Evolutionary conservation across 2,329 filamentous ascomycete species (phyloP), one percentile per base, ranked within the genome.

Genomic region (Colletotrichum lindemuthianum): DNA sequence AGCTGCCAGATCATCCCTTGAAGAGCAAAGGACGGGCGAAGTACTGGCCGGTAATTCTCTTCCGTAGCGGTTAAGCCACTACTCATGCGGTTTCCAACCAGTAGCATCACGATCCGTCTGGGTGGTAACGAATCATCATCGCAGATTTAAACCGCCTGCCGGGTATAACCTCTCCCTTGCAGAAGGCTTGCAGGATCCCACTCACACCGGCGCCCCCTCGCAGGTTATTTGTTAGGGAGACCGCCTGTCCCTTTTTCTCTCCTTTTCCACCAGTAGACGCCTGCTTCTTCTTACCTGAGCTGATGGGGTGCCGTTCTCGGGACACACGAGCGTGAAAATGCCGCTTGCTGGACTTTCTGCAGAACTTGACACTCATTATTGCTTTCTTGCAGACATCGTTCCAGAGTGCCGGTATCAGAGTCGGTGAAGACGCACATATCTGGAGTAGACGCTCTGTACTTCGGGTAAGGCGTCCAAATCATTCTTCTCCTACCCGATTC

Each of bases 1-100:
- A 56, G 59, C 52, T 53, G 58, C 63, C 51, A 57, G 63, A 65
- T 65, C 63, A 57, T 56, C 58, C 45, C 57, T 59, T 45, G 47
- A 49, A 36, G 47, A 58, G 57, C 48, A 45, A 45, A 54, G 49
- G 41, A 37, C 48, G 33, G 53, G 48, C 59, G 36, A 59, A 50
- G 58, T 48, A 63, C 40, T 66, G 66, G 58, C 47, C 58, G 63
- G 63, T 39, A 64, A 63, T 56, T 56, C 63, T 59, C 63, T 53
- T 59, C 50, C 49, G 66, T 50, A 66, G 66, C 66, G 66, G 66
- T 63, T 66, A 63, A 67, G 63, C 59, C 66, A 66, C 63, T 50
- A 59, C 53, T 56, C 13, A 33, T 57, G 50, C 45, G 34, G 53
- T 33, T 55, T 24, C 41, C 41, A 59, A 50, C 66, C 66, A 67